Conservation (phyloP, 1,139 yeast species). For the Candida anutae region DNA sequence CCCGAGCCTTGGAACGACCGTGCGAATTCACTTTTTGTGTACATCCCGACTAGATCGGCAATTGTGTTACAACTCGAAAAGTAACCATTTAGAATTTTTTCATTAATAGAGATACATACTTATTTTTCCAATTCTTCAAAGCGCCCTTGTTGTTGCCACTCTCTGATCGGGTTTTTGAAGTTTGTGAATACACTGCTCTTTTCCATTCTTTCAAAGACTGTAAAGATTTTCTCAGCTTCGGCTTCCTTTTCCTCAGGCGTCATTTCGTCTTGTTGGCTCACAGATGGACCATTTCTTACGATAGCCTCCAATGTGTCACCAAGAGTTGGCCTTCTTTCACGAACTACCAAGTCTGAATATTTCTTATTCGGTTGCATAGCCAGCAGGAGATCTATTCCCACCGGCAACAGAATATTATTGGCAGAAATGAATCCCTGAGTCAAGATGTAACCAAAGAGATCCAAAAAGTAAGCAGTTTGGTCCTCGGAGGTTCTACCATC, state of each 20-base stretch:
- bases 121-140: constrained; percentile 12
- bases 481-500: constrained; percentile 4
- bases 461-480: constrained; percentile 10
- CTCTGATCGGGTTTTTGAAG: constrained; percentile 34
- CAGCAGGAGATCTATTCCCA: constrained; percentile 10
- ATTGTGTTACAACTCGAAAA: constrained; percentile 40
- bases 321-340: background rate
- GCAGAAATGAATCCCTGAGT: constrained; percentile 11
- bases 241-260: constrained; percentile 46
- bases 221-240: constrained; percentile 47
- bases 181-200: constrained; percentile 37
- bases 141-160: constrained; percentile 28
- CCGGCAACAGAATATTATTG: constrained; percentile 11
- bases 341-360: constrained; percentile 1
- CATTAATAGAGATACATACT: background rate
- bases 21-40: constrained; percentile 67
- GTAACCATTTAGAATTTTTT: constrained; percentile 2
- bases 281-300: background rate
- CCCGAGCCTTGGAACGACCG: constrained; percentile 78
- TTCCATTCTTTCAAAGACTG: constrained; percentile 41
- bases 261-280: constrained; percentile 12
- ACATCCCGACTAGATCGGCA: constrained; percentile 79
- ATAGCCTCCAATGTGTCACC: background rate
- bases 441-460: constrained; percentile 17
- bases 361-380: constrained; percentile 10